Conservation (phyloP, 2,329 filamentous ascomycete species). For the Xylariaceae sp. region DNA sequence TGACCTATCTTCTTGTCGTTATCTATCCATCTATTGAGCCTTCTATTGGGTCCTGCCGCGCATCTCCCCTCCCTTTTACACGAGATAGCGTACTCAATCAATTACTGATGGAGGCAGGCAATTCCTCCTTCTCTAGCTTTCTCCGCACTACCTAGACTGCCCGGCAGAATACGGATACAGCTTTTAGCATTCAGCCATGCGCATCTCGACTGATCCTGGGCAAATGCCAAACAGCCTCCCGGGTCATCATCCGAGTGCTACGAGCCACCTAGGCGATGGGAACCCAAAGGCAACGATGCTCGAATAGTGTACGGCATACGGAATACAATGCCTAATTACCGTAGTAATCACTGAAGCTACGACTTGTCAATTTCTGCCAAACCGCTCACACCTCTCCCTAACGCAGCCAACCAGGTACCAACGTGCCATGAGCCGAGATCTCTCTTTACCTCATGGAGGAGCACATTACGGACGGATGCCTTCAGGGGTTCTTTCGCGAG, state of each 20-base stretch:
- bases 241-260: background rate
- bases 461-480: constrained; percentile 15
- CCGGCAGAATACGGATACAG: background rate
- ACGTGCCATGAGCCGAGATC: constrained; percentile 9
- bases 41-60: background rate
- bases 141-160: background rate
- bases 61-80: background rate
- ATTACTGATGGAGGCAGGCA: background rate
- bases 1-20: background rate
- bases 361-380: constrained; percentile 2
- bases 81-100: background rate
- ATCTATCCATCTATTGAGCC: background rate
- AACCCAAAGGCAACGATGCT: background rate
- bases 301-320: background rate
- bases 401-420: constrained; percentile 11
- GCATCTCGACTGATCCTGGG: background rate
- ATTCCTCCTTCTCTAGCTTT: background rate
- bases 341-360: background rate
- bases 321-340: background rate
- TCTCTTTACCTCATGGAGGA: constrained; percentile 13
- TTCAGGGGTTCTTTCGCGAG: constrained; percentile 6
- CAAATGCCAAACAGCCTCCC: background rate
- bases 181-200: background rate
- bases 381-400: constrained; percentile 7
- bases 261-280: background rate